A percentile compares a stretch with the other conserved stretches of the same genome.
These are phyloP conservation scores for Cytospora leucostoma DNA, from an alignment of 2,329 filamentous ascomycete species.

Conservation along the genomic window DNA sequence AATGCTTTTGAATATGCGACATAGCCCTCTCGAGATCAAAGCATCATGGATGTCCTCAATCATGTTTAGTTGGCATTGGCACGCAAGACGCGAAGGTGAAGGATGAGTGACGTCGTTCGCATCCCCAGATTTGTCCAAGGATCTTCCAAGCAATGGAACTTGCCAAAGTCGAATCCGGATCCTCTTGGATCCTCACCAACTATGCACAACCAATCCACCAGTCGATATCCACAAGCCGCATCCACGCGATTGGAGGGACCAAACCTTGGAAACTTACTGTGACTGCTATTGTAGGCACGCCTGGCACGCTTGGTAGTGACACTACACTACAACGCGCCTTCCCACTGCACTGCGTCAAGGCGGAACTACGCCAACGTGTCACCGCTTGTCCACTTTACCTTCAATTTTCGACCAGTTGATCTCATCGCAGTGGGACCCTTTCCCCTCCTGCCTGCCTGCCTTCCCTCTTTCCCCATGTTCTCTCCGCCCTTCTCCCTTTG, in stretches of 20 bases:
- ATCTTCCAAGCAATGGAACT: not conserved
- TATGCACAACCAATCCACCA: not conserved
- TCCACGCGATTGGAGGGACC: not conserved
- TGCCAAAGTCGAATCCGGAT: not conserved
- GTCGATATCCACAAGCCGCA: not conserved
- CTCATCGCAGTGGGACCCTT: not conserved
- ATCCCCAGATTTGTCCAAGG: not conserved
- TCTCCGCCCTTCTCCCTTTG: not conserved
- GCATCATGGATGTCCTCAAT: too few species aligned
- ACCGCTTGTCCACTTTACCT: not conserved
- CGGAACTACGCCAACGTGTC: not conserved
- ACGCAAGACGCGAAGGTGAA: not conserved
- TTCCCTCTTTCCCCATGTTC: constrained; percentile 1
- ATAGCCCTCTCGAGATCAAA: too few species aligned
- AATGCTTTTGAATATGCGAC: too few species aligned
- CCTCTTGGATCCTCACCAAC: not conserved
- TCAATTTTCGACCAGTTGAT: not conserved
- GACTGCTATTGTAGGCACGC: not conserved
- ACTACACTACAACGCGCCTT: not conserved
- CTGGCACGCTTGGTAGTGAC: not conserved
- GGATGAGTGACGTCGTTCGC: not conserved
- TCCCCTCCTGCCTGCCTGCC: constrained; percentile 9
- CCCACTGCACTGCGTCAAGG: not conserved
- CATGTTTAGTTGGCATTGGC: too few species aligned
- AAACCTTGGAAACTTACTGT: not conserved